Evolutionary conservation across 2,329 filamentous ascomycete genomes (phyloP), one percentile per base, ranked within the genome.

Genomic region (Xylaria hypoxylon): DNA sequence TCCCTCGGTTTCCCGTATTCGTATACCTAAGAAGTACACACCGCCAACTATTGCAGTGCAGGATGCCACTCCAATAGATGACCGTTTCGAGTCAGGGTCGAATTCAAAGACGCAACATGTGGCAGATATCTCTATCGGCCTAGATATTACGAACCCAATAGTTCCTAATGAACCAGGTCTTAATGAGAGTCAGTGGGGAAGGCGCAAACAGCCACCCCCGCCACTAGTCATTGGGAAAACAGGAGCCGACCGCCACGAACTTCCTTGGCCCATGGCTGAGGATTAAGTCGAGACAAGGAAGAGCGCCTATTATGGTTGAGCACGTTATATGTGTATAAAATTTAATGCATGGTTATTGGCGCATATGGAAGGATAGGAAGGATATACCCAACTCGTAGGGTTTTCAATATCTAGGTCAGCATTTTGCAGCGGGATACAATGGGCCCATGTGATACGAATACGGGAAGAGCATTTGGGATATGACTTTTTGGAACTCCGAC

Each of bases 21-120:
- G 77, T 0, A 72, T 81, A 11, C 80, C 83, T 0, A 84, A 80
- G 70, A 80, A 80, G 69, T 80, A 83, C 70, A 65, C 72, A 0
- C 80, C 82, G 1, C 81, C 81, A 0, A 69, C 71, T 15, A 77
- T 83, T 17, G 72, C 68, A 3, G 64, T 80, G 1, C 50, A 77
- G 13, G 71, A 55, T 11, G 74, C 78, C 1, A 77, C 76, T 1
- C 77, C 77, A 0, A 38, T 74, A 1, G 76, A 68, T 0, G 59
- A 55, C 5, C 11, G 42, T 31, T 19, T 70, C 1, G 69, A 52
- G 31, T n/a, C 56, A 7, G 10, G 15, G 24, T 31, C 57, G 2
- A 24, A 15, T n/a, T 26, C 40, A 19, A 33, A 26, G 15, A 11
- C 5, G 68, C 10, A 66, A 69, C 11, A 65, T 48, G 60, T 71